These are phyloP conservation scores for Trichoderma koningiopsis DNA, from an alignment of 2,329 filamentous ascomycete genomes.

Conservation along the genomic window DNA sequence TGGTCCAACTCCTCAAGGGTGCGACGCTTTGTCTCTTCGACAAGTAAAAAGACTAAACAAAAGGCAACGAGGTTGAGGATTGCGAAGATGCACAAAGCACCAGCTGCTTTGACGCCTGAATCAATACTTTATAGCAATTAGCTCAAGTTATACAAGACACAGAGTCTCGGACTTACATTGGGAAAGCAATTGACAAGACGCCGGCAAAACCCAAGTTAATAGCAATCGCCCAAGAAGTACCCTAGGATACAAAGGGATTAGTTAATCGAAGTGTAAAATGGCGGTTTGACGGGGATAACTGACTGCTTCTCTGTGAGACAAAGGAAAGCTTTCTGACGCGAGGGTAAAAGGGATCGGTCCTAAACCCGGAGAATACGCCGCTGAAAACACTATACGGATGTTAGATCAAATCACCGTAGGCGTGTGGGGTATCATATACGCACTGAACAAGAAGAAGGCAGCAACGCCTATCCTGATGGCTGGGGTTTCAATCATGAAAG, in stretches of 20 bases:
- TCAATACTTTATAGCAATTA: conserved; percentile 30
- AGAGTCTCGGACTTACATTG: conserved; percentile 30
- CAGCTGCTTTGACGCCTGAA: conserved; percentile 34
- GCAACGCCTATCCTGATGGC: conserved; percentile 36
- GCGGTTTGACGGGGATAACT: not conserved
- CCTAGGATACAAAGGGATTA: conserved; percentile 35
- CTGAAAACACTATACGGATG: conserved; percentile 40
- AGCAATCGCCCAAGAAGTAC: conserved; percentile 50
- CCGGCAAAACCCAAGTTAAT: conserved; percentile 52
- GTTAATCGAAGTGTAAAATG: not conserved
- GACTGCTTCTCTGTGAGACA: conserved; percentile 51
- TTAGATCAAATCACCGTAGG: conserved; percentile 13
- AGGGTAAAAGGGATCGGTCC: conserved; percentile 54
- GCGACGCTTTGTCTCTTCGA: conserved; percentile 47
- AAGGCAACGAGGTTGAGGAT: conserved; percentile 51
- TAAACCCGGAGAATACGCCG: conserved; percentile 45
- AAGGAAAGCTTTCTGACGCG: conserved; percentile 53
- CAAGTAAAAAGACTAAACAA: conserved; percentile 48
- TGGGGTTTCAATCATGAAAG: conserved; percentile 33
- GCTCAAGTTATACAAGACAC: no score
- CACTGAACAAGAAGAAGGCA: conserved; percentile 43
- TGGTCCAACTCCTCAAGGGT: conserved; percentile 46
- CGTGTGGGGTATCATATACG: not conserved
- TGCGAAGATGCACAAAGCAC: conserved; percentile 49
- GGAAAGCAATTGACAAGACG: conserved; percentile 48